Conservation (phyloP, 352 stramenopile species). For the Saprolegnia diclina region DNA sequence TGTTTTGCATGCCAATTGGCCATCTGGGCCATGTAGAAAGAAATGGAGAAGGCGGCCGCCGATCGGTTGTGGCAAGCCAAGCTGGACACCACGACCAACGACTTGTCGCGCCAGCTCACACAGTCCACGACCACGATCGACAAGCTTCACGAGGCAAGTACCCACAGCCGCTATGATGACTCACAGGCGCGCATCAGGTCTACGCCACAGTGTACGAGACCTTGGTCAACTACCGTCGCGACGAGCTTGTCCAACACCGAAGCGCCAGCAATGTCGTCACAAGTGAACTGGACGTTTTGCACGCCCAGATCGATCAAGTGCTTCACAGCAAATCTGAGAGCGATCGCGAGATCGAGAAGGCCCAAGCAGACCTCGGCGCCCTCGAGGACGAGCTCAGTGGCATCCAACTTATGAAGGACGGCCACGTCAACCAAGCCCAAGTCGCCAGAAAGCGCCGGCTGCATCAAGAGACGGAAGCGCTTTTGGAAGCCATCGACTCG, state of each 20-base stretch:
- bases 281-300: conserved; percentile 67
- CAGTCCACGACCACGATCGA: neutral
- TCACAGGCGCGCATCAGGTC: conserved; percentile 32
- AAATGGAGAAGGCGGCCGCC: conserved; percentile 9
- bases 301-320: conserved; percentile 72
- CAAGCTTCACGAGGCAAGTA: conserved; percentile 32
- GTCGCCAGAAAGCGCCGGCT: conserved; percentile 72
- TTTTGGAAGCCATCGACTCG: conserved; percentile 66
- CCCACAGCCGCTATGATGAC: conserved; percentile 38
- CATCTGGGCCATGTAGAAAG: conserved; percentile 13
- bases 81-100: conserved; percentile 4
- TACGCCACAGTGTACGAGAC: conserved; percentile 62
- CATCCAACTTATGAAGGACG: conserved; percentile 49
- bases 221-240: conserved; percentile 74
- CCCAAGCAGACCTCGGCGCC: conserved; percentile 44
- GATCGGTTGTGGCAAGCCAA: conserved; percentile 18
- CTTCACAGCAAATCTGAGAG: conserved; percentile 48
- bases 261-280: conserved; percentile 63
- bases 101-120: neutral
- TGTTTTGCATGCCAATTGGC: neutral
- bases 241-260: conserved; percentile 67
- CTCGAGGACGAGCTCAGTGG: conserved; percentile 35
- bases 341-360: conserved; percentile 49
- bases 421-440: conserved; percentile 49
- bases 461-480: conserved; percentile 73